Evolutionary conservation across 306 rosid species (phyloP), one percentile per base, ranked within the genome.

Genomic region (Clitoria ternatea): DNA sequence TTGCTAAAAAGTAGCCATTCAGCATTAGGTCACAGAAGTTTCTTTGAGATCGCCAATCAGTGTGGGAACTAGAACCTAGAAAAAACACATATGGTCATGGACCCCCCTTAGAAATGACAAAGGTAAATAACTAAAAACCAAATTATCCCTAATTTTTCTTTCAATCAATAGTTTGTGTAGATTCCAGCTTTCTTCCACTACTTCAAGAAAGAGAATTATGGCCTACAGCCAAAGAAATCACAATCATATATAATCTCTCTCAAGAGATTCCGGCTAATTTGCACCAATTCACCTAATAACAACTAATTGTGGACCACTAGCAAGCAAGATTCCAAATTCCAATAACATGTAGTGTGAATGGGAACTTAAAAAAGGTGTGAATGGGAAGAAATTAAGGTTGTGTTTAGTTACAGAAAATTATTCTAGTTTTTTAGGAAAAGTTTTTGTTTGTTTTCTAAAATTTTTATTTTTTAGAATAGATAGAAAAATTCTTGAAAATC

Each of bases 131-230:
- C 36, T 32, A 32, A 32, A 32, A 1, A 37, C 45, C 20, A 35
- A 68, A 22, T 27, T 47, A 33, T 40, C 36, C 24, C n/a, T n/a
- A n/a, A n/a, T n/a, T n/a, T n/a, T 33, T 64, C 43, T 3, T 42
- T 8, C 8, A 27, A 4, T 37, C 7, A 7, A 6, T 26, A 18
- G 14, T 30, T 7, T 66, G 39, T 60, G 4, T 30, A 68, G 77
- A 69, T 62, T 77, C 83, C 79, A 81, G 64, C 79, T 81, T 74
- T 81, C 71, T 70, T 73, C 84, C 84, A 71, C 83, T 57, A 69
- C 48, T 29, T 27, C 47, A 53, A 23, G 47, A 63, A 39, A 72
- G 57, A 4, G 7, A 0, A 18, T 35, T 45, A 17, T 57, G 70
- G 66, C 66, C 70, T 39, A 33, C 82, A 26, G 15, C 73, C 83